Percentiles rank a stretch among this genome's conserved stretches.
These are phyloP conservation scores for Acmispon strigosus DNA, from an alignment of 306 rosid genomes.

Conservation along the genomic window DNA sequence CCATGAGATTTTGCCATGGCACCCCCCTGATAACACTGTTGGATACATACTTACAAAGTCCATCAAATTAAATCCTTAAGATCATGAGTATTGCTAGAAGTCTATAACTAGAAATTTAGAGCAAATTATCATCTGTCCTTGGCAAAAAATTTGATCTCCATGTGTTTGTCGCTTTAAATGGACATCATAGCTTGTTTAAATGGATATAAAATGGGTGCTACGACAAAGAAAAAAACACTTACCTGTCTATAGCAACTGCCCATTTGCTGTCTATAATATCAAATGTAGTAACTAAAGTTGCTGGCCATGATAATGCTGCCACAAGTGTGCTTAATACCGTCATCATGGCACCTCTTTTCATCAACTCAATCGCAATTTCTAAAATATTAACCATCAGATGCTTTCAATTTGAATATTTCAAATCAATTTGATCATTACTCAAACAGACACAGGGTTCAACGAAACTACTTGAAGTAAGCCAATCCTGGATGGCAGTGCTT, in stretches of 20 bases:
- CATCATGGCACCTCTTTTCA: slow-evolving; percentile 63
- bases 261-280: slow-evolving; percentile 65
- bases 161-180: not conserved
- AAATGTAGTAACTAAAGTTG: slow-evolving; percentile 45
- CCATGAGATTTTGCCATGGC: no score
- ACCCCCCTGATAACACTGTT: no score
- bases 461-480: slow-evolving; percentile 54
- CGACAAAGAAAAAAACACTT: slow-evolving; percentile 13
- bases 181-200: not conserved
- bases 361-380: slow-evolving; percentile 37
- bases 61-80: not conserved
- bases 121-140: not conserved
- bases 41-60: not conserved
- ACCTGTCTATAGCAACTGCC: slow-evolving; percentile 69
- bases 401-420: slow-evolving; percentile 13
- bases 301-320: slow-evolving; percentile 64
- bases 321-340: slow-evolving; percentile 55
- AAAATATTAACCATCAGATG: slow-evolving; percentile 15
- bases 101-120: not conserved
- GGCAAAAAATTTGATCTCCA: slow-evolving; percentile 8
- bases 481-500: slow-evolving; percentile 57
- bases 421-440: slow-evolving; percentile 5
- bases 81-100: not conserved
- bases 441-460: slow-evolving; percentile 4
- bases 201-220: slow-evolving; percentile 9